phyloP scores from a whole-genome alignment of 352 stramenopile genomes.

The Phytophthora tentaculata region DNA sequence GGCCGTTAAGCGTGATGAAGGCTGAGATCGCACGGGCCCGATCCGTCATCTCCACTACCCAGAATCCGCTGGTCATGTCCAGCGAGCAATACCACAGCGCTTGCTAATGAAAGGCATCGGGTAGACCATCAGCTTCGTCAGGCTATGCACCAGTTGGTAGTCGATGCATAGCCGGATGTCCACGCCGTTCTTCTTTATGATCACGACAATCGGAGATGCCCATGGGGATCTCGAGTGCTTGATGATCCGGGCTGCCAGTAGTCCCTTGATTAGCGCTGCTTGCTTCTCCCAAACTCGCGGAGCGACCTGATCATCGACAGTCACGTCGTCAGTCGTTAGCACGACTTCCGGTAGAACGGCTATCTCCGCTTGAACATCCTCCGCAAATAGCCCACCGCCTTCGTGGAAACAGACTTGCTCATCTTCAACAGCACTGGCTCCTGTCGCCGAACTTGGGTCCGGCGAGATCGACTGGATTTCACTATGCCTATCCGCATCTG shows the following conservation, averaged over 20 bases:
- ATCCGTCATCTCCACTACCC: background rate
- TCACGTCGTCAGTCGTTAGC: too few species aligned
- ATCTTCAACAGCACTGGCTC: too few species aligned
- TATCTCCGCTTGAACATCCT: too few species aligned
- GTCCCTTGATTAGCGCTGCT: background rate
- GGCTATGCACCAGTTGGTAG: background rate
- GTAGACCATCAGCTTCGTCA: background rate
- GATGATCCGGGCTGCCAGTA: background rate
- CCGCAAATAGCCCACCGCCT: too few species aligned
- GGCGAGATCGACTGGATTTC: too few species aligned
- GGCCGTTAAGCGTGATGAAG: too few species aligned
- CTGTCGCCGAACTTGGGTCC: too few species aligned
- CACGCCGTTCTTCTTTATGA: slow-evolving; percentile 7
- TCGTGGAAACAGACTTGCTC: too few species aligned
- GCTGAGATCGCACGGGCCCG: too few species aligned
- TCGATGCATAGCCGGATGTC: slow-evolving; percentile 2
- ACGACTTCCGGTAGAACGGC: too few species aligned
- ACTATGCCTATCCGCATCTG: too few species aligned
- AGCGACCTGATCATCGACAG: too few species aligned
- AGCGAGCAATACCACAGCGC: background rate
- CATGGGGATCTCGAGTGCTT: background rate
- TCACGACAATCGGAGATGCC: background rate
- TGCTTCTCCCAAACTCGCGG: slow-evolving; percentile 1
- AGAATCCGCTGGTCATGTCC: background rate
- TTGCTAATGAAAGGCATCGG: background rate